Evolutionary conservation across 2,329 filamentous ascomycete species (phyloP).

Genomic region (Tolypocladium inflatum): DNA sequence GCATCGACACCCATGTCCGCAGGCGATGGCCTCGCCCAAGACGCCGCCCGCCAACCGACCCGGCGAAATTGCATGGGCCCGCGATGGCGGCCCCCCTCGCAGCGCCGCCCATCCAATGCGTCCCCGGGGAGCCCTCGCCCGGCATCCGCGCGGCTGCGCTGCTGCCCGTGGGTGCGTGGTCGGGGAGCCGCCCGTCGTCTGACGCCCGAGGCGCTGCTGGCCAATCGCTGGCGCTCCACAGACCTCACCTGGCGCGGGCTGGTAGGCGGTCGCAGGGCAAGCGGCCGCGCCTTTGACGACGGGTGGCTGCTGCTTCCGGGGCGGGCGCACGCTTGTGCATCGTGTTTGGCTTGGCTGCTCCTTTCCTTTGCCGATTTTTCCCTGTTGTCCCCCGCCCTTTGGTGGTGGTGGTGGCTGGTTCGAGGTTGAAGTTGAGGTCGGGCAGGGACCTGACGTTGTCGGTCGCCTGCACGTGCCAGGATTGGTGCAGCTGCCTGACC

Average conservation of each 20-base stretch:
- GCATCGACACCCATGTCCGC: background rate
- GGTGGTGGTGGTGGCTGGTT: background rate
- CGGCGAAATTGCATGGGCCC: background rate
- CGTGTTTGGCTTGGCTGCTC: background rate
- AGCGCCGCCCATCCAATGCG: background rate
- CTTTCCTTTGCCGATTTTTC: no score
- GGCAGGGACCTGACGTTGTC: background rate
- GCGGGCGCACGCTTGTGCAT: background rate
- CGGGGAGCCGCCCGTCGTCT: constrained; percentile 1
- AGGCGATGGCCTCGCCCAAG: background rate
- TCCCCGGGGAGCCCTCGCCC: background rate
- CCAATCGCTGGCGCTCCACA: constrained; percentile 15
- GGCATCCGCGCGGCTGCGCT: constrained; percentile 5
- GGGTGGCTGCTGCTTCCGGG: background rate
- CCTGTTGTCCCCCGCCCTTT: background rate
- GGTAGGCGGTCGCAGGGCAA: background rate
- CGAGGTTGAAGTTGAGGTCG: background rate
- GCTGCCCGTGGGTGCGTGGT: background rate
- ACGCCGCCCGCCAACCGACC: background rate
- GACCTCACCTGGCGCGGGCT: constrained; percentile 4
- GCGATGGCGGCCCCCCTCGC: background rate
- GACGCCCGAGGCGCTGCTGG: constrained; percentile 7
- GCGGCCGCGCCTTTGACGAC: background rate
- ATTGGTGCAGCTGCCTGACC: background rate
- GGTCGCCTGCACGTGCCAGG: background rate